Evolutionary conservation across 2,329 filamentous ascomycete species (phyloP).

Genomic region (Pestalotiopsis sp.): DNA sequence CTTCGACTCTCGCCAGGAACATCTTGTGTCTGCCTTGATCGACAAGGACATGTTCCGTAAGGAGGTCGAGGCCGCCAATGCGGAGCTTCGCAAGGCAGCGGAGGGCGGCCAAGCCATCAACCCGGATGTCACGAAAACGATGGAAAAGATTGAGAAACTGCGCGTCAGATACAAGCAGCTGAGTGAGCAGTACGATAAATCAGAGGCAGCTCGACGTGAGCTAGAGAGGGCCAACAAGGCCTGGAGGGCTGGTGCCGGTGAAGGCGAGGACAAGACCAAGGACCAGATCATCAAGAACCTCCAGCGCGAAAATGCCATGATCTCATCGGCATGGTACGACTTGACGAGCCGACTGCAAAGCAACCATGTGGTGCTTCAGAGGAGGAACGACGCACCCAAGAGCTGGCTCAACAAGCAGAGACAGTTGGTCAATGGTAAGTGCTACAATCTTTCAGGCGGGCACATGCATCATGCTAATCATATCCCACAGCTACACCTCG

Average conservation of each 20-base stretch:
- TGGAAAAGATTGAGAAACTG: slow-evolving; percentile 61
- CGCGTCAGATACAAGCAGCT: slow-evolving; percentile 55
- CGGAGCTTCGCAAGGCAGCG: slow-evolving; percentile 40
- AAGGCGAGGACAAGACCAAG: slow-evolving; percentile 52
- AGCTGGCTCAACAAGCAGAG: slow-evolving; percentile 87
- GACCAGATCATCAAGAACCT: slow-evolving; percentile 67
- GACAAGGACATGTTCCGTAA: slow-evolving; percentile 62
- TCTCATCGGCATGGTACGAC: slow-evolving; percentile 86
- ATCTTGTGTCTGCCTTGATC: slow-evolving; percentile 61
- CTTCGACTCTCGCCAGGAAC: slow-evolving; percentile 58
- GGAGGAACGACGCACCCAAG: slow-evolving; percentile 72
- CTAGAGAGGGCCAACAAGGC: slow-evolving; percentile 57
- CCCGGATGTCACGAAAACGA: slow-evolving; percentile 35
- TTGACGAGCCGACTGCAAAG: slow-evolving; percentile 77
- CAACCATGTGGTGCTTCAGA: slow-evolving; percentile 78
- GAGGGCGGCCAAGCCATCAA: slow-evolving; percentile 30
- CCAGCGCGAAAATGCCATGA: slow-evolving; percentile 75
- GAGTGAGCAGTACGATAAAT: slow-evolving; percentile 63
- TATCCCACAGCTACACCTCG: slow-evolving; percentile 29
- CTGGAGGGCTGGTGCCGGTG: slow-evolving; percentile 49
- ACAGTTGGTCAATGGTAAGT: slow-evolving; percentile 64
- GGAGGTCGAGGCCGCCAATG: slow-evolving; percentile 48
- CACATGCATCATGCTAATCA: slow-evolving; percentile 13
- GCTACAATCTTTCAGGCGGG: background rate
- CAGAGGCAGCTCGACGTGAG: slow-evolving; percentile 58